Evolutionary conservation across 371 early-diverging fungal genomes (phyloP).

Genomic region (Choanephora cucurbitarum): DNA sequence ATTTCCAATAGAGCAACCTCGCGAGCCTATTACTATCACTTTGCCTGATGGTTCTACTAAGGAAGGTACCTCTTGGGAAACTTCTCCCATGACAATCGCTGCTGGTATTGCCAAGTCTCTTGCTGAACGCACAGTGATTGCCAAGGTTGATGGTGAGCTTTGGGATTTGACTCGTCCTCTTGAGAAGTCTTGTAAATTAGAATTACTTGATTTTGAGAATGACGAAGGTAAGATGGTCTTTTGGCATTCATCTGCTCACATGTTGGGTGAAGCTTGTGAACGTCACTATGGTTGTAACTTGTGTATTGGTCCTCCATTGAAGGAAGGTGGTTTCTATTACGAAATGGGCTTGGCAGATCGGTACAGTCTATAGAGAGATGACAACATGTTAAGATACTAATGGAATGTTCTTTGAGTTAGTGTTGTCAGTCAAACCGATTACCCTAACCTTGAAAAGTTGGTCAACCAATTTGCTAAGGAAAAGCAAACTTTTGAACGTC

Average conservation of each 20-base stretch:
- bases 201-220: slow-evolving; percentile 96
- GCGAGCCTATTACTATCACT: slow-evolving; percentile 85
- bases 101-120: slow-evolving; percentile 86
- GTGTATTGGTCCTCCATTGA: slow-evolving; percentile 98
- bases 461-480: slow-evolving; percentile 91
- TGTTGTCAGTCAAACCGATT: slow-evolving; percentile 83
- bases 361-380: too few species aligned
- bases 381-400: too few species aligned
- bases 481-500: slow-evolving; percentile 95
- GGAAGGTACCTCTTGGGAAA: slow-evolving; percentile 94
- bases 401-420: too few species aligned
- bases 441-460: slow-evolving; percentile 82
- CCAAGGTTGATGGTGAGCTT: slow-evolving; percentile 94
- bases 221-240: slow-evolving; percentile 96
- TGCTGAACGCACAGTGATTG: slow-evolving; percentile 90
- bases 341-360: slow-evolving; percentile 91
- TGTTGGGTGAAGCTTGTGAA: slow-evolving; percentile 98
- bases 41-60: slow-evolving; percentile 87
- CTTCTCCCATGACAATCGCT: slow-evolving; percentile 96
- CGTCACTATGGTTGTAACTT: slow-evolving; percentile 96
- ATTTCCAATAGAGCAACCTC: slow-evolving; percentile 73
- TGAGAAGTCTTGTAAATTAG: slow-evolving; percentile 78
- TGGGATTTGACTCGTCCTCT: slow-evolving; percentile 94
- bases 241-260: slow-evolving; percentile 99
- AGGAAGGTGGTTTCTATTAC: slow-evolving; percentile 99